phyloP scores from a whole-genome alignment of 331 rosid genomes.

The Erythrophleum ivorense region DNA sequence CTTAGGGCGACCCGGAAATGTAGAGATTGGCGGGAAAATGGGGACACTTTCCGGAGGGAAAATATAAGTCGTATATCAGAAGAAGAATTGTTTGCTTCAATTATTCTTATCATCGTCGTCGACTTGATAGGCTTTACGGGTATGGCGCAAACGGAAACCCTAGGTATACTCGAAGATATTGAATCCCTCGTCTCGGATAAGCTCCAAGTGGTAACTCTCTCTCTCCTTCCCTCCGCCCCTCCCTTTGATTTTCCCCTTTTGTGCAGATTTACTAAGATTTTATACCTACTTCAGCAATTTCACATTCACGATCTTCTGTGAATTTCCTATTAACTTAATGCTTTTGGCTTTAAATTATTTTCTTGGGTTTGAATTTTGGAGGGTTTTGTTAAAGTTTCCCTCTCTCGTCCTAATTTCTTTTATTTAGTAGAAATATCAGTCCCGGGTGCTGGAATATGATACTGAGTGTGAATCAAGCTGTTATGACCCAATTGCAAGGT shows the following conservation, averaged over 20 bases:
- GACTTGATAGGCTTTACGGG: not conserved
- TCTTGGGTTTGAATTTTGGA: not conserved
- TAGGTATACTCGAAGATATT: conserved; percentile 62
- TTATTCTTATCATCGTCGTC: not conserved
- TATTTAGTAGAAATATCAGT: not conserved
- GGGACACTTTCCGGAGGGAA: conserved; percentile 51
- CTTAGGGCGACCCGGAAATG: not conserved
- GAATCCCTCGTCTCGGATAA: conserved; percentile 79
- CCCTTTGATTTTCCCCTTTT: conserved; percentile 23
- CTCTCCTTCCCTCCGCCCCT: not conserved
- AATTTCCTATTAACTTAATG: not conserved
- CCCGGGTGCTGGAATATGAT: not conserved
- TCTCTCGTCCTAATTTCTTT: not conserved
- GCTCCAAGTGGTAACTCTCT: conserved; percentile 80
- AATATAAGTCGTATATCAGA: conserved; percentile 1
- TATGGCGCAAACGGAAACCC: conserved; percentile 84
- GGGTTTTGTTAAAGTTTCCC: conserved; percentile 29
- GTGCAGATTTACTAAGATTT: not conserved
- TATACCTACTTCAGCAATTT: not conserved
- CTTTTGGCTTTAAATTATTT: not conserved
- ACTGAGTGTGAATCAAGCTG: not conserved
- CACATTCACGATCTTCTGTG: not conserved
- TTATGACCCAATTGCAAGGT: not conserved
- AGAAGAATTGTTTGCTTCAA: conserved; percentile 8
- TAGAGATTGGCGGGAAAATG: conserved; percentile 80